Percentiles rank a stretch among this genome's conserved stretches.
These are phyloP conservation scores for Astragalus membranaceus DNA, from an alignment of 306 rosid genomes.

Conservation along the genomic window DNA sequence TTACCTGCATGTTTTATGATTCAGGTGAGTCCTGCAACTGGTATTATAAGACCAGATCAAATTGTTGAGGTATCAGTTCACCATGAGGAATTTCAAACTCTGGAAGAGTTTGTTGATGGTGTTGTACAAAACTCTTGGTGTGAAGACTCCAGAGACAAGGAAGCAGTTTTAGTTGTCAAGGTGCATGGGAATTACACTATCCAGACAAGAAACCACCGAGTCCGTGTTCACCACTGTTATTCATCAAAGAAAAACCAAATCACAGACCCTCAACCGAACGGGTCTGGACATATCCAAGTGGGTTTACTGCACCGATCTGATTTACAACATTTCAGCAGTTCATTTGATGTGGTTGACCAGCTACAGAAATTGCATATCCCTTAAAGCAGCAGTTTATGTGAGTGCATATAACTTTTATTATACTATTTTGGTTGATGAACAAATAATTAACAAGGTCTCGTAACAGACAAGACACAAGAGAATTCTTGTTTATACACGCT, in stretches of 20 bases:
- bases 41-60: conserved; percentile 70
- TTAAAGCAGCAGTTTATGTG: conserved; percentile 26
- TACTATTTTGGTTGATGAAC: neutral
- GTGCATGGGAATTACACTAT: conserved; percentile 53
- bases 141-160: conserved; percentile 82
- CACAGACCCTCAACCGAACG: conserved; percentile 22
- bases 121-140: conserved; percentile 82
- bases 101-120: conserved; percentile 79
- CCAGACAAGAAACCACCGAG: conserved; percentile 56
- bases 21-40: conserved; percentile 81
- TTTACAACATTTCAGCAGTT: conserved; percentile 61
- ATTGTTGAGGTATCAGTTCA: conserved; percentile 79
- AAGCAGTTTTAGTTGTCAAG: conserved; percentile 70
- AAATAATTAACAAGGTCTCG: neutral
- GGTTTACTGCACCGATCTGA: conserved; percentile 69
- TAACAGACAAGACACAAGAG: neutral
- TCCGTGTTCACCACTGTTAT: conserved; percentile 73
- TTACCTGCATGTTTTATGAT: conserved; percentile 22
- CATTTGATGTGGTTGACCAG: conserved; percentile 66
- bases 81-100: conserved; percentile 71
- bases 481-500: neutral
- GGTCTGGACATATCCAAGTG: conserved; percentile 49
- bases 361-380: conserved; percentile 57
- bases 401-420: conserved; percentile 10
- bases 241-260: conserved; percentile 39